Conservation (phyloP, 495 filamentous ascomycete genomes). For the Talaromyces adpressus region DNA sequence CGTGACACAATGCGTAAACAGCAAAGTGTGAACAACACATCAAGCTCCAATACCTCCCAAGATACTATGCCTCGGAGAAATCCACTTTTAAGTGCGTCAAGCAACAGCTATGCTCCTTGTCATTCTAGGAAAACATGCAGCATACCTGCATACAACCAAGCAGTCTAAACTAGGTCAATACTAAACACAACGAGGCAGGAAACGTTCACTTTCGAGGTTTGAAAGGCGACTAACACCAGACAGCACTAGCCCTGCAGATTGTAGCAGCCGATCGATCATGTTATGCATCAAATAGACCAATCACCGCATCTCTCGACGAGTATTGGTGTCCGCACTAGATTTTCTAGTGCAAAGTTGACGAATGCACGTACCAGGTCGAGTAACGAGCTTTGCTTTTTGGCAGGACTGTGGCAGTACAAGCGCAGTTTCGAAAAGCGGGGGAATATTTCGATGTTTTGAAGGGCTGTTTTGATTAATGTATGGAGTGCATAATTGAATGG, state of each 20-base stretch:
- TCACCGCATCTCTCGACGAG: neutral
- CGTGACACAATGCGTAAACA: neutral
- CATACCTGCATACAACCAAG: neutral
- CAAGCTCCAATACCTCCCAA: neutral
- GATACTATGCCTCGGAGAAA: neutral
- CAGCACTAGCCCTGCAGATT: neutral
- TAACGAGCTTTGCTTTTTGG: neutral
- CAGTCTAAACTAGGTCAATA: neutral
- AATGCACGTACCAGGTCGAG: neutral
- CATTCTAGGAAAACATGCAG: neutral
- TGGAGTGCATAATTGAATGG: neutral
- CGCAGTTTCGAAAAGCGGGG: neutral
- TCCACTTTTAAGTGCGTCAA: neutral
- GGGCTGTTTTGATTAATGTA: neutral
- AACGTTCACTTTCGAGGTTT: neutral
- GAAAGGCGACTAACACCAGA: neutral
- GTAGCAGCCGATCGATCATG: neutral
- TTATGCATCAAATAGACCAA: neutral
- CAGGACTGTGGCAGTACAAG: neutral
- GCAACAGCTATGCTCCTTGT: neutral
- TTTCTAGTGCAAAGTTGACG: neutral
- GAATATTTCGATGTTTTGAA: neutral
- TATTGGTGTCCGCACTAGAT: neutral
- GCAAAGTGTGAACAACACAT: neutral
- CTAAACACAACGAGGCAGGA: neutral